phyloP scores from a whole-genome alignment of 2,329 filamentous ascomycete genomes.

The Diaporthe longicolla region DNA sequence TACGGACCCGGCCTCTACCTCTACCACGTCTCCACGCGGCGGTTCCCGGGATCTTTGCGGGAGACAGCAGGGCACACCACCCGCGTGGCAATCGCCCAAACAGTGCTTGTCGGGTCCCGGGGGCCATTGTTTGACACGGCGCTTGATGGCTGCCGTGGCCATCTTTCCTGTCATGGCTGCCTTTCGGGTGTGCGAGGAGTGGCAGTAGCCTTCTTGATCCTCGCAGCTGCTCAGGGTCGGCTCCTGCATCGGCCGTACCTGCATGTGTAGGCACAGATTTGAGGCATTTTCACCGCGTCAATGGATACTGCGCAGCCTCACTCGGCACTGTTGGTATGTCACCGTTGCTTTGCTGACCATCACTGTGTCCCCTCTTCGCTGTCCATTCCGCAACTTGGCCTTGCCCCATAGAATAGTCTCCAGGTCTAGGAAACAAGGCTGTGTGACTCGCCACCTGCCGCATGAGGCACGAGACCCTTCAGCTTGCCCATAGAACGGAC shows the following conservation, averaged over 20 bases:
- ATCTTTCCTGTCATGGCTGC: background rate
- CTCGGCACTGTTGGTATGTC: background rate
- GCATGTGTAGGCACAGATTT: conserved; percentile 14
- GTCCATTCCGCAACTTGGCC: conserved; percentile 18
- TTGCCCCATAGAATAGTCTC: conserved; percentile 13
- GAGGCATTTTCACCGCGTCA: conserved; percentile 23
- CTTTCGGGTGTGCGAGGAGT: background rate
- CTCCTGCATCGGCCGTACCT: conserved; percentile 17
- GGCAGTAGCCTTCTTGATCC: background rate
- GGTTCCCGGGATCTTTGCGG: conserved; percentile 20
- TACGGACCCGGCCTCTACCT: conserved; percentile 25
- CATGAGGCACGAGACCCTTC: background rate
- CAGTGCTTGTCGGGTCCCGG: background rate
- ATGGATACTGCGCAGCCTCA: conserved; percentile 30
- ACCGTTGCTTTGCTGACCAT: conserved; percentile 25
- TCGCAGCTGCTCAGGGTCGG: background rate
- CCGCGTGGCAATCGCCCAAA: conserved; percentile 1
- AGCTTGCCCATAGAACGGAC: background rate
- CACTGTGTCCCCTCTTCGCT: conserved; percentile 9
- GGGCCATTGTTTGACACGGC: background rate
- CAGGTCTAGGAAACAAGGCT: background rate
- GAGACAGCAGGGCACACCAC: conserved; percentile 4
- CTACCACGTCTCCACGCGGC: background rate
- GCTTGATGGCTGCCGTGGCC: background rate
- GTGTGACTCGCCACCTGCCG: background rate